These are phyloP conservation scores for Fistulinella cinereoalba DNA, from an alignment of 1,284 basidiomycete genomes.

Conservation along the genomic window DNA sequence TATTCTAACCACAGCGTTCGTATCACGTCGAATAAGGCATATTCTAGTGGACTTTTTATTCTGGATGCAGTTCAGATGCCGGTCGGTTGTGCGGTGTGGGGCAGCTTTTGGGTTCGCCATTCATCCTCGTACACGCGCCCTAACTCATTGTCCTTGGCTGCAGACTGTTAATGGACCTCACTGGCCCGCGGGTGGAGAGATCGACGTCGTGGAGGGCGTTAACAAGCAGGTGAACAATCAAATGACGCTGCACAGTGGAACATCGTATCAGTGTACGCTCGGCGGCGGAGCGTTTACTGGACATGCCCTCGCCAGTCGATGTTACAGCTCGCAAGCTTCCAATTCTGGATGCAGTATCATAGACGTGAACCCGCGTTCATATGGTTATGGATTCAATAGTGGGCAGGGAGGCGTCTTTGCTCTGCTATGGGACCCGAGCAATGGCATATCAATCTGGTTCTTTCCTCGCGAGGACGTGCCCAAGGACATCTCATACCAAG, in stretches of 20 bases:
- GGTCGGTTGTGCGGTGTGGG: slow-evolving; percentile 78
- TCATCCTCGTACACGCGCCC: not conserved
- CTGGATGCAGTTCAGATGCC: slow-evolving; percentile 74
- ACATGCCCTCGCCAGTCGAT: slow-evolving; percentile 34
- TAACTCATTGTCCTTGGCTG: not conserved
- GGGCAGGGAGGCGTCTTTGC: slow-evolving; percentile 72
- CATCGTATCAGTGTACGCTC: slow-evolving; percentile 12
- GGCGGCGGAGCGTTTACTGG: slow-evolving; percentile 23
- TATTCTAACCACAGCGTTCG: slow-evolving; percentile 50
- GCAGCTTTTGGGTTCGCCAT: slow-evolving; percentile 52
- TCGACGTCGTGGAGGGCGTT: slow-evolving; percentile 72
- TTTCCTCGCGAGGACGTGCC: slow-evolving; percentile 69
- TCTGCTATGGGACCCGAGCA: slow-evolving; percentile 56
- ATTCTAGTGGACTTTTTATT: slow-evolving; percentile 70
- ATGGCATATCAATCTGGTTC: slow-evolving; percentile 75
- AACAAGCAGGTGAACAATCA: slow-evolving; percentile 58
- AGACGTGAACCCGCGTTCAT: slow-evolving; percentile 43
- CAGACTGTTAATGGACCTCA: slow-evolving; percentile 49
- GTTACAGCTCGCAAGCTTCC: slow-evolving; percentile 39
- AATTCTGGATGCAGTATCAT: slow-evolving; percentile 51
- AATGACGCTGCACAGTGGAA: slow-evolving; percentile 64
- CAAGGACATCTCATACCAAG: slow-evolving; percentile 53
- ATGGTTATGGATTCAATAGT: slow-evolving; percentile 67
- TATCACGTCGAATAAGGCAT: slow-evolving; percentile 63
- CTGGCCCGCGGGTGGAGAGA: slow-evolving; percentile 69